Conservation (phyloP, 495 filamentous ascomycete genomes). For the Aspergillus biplanus region DNA sequence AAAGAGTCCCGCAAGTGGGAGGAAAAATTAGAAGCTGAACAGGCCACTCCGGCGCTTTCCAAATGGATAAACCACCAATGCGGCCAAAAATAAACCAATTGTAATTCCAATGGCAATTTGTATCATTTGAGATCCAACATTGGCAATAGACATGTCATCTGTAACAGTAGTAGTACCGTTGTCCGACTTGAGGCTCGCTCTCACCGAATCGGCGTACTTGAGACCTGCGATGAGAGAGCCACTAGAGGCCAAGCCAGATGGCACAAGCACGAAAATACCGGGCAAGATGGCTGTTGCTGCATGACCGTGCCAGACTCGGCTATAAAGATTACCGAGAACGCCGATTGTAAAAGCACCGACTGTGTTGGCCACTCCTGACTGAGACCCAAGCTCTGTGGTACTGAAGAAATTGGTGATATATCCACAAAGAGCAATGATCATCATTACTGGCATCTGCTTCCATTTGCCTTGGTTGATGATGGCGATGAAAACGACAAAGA, state of each 20-base stretch:
- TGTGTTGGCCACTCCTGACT: constrained; percentile 81
- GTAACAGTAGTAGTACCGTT: constrained; percentile 43
- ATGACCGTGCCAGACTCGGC: constrained; percentile 76
- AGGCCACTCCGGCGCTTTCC: constrained; percentile 86
- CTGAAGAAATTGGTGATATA: constrained; percentile 86
- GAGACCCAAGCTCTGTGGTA: constrained; percentile 67
- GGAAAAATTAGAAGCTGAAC: constrained; percentile 70
- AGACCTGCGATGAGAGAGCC: constrained; percentile 81
- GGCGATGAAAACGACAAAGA: constrained; percentile 79
- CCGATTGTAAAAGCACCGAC: constrained; percentile 88
- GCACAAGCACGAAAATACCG: constrained; percentile 93
- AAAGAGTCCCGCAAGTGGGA: not conserved
- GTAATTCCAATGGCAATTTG: constrained; percentile 93
- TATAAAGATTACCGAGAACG: constrained; percentile 84
- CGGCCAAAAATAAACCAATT: constrained; percentile 83
- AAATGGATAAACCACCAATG: constrained; percentile 83
- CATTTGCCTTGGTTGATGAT: constrained; percentile 89
- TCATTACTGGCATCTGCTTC: constrained; percentile 87
- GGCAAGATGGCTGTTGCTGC: constrained; percentile 90
- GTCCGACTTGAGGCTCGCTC: constrained; percentile 47
- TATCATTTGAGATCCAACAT: constrained; percentile 83
- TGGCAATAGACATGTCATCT: constrained; percentile 62
- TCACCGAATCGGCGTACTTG: constrained; percentile 74
- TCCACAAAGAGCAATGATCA: constrained; percentile 77
- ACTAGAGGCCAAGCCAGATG: constrained; percentile 80